Evolutionary conservation across 2,329 filamentous ascomycete species (phyloP), one percentile per base, ranked within the genome.

Genomic region (Bisporella sp.): DNA sequence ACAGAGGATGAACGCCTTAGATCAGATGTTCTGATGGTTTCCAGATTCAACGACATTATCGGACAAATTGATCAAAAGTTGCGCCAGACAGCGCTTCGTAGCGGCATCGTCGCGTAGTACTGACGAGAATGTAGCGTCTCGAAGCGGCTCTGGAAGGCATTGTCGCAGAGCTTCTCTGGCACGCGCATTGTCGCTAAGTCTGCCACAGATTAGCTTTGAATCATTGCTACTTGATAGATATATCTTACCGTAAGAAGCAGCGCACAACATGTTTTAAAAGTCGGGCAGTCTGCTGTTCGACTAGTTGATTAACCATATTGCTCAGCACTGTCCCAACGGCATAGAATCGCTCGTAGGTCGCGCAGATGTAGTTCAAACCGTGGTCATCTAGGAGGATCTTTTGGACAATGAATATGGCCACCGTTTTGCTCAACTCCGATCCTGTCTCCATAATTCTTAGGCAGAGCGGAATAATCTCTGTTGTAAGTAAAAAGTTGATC

Each of bases 371-470:
- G 64, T 93, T 93, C 55, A 99, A 78, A 4, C 93, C 93, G 62
- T 95, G 92, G 63, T 99, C 93, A 65, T 99, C 93, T 3, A 99
- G 80, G 47, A 99, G 73, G 30, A 99, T 99, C 77, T 99, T 99
- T 71, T 99, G 93, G 13, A 99, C 93, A 62, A 99, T 99, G 74
- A 99, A 99, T 63, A 99, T 99, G 52, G 93, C 93, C 11, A 99
- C 93, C 0, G 93, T 99, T 76, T 99, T 99, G 76, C 90, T 96
- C 54, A 99, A 79, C 71, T 99, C 93, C 1, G 91, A 96, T 46
- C 93, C 93, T 0, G 93, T 99, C 74, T 99, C 93, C 93, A 99
- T 99, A 65, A 99, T 99, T 54, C 93, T 85, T 42, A 99, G 83
- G 69, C 93, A 99, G 9, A 99, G 81, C 7, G 93, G 93, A 52